Conservation (phyloP, 2,329 filamentous ascomycete species). For the Trichophyton verrucosum region DNA sequence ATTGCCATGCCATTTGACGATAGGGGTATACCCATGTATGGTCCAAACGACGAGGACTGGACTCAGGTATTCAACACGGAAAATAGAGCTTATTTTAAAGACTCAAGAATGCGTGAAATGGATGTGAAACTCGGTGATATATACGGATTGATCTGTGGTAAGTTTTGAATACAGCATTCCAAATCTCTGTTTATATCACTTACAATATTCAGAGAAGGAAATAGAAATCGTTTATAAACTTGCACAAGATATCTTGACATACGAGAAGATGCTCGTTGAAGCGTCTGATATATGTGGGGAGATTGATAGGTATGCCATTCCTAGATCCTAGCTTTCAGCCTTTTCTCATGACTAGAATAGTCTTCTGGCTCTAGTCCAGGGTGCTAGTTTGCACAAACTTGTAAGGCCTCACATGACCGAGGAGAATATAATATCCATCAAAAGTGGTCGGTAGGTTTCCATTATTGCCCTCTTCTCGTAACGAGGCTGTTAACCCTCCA, state of each 20-base stretch:
- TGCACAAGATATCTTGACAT: constrained; percentile 55
- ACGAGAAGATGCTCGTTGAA: constrained; percentile 51
- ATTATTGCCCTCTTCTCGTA: background rate
- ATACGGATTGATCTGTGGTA: constrained; percentile 69
- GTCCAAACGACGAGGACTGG: constrained; percentile 58
- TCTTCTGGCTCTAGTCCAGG: constrained; percentile 64
- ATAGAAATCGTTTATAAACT: constrained; percentile 77
- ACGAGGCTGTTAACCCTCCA: constrained; percentile 7
- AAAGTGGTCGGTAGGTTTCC: constrained; percentile 52
- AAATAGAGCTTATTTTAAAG: constrained; percentile 73
- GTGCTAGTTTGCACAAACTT: constrained; percentile 63
- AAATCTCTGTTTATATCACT: background rate
- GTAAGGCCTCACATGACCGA: constrained; percentile 55
- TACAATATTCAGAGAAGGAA: constrained; percentile 53
- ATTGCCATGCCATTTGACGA: constrained; percentile 57
- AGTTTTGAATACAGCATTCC: constrained; percentile 18
- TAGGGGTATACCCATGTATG: constrained; percentile 49
- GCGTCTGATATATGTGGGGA: constrained; percentile 77
- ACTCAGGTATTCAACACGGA: constrained; percentile 63
- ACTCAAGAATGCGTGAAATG: constrained; percentile 63
- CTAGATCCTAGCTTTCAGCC: background rate
- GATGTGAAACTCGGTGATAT: constrained; percentile 74
- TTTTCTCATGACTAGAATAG: constrained; percentile 29
- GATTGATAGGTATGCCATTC: constrained; percentile 49
- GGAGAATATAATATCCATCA: constrained; percentile 59